phyloP scores from a whole-genome alignment of 2,329 filamentous ascomycete species.

The Cryphonectria radicalis region DNA sequence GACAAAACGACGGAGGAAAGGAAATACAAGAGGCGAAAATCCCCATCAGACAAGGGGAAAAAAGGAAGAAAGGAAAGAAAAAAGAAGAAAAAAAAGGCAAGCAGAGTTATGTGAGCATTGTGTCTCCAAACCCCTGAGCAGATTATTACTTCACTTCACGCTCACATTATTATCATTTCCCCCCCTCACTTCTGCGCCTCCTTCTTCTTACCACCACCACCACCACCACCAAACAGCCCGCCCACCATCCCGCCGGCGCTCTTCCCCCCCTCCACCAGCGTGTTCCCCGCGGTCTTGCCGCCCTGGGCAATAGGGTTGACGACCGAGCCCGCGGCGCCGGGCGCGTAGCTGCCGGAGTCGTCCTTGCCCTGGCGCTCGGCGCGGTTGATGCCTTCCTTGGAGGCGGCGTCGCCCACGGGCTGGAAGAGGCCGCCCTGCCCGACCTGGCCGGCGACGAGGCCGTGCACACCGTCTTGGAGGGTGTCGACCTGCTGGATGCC shows the following conservation, averaged over 20 bases:
- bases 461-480: constrained; percentile 64
- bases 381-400: constrained; percentile 69
- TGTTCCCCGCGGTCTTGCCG: constrained; percentile 35
- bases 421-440: constrained; percentile 70
- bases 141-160: not conserved
- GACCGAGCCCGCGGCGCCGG: constrained; percentile 32
- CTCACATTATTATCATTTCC: no score
- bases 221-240: constrained; percentile 40
- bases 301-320: constrained; percentile 38
- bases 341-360: constrained; percentile 56
- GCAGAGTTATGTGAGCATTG: no score
- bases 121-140: not conserved
- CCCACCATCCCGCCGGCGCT: constrained; percentile 39
- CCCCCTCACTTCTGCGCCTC: not conserved
- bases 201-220: no score
- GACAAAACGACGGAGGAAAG: not conserved
- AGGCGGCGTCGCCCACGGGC: constrained; percentile 64
- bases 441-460: constrained; percentile 64
- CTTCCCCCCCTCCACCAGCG: constrained; percentile 40
- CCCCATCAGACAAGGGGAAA: not conserved
- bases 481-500: constrained; percentile 30
- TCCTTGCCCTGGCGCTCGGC: constrained; percentile 68
- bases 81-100: no score
- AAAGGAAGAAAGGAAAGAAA: fast-evolving
- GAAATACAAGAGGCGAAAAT: not conserved